phyloP scores from a whole-genome alignment of 2,329 filamentous ascomycete species.

The Cytospora mali region DNA sequence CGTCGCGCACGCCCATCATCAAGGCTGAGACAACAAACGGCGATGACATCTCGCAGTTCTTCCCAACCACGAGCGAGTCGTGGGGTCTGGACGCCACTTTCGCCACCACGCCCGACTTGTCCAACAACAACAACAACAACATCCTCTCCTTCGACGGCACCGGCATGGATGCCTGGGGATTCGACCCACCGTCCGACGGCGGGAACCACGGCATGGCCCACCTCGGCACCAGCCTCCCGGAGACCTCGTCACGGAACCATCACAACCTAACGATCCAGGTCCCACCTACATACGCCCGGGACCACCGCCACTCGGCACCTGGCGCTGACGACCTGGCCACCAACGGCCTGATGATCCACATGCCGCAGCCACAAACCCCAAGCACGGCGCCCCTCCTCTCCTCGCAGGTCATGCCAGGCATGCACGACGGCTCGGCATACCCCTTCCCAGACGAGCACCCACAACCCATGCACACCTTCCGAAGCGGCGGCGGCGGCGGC shows the following conservation, averaged over 20 bases:
- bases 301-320: slow-evolving; percentile 16
- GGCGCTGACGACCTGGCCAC: slow-evolving; percentile 34
- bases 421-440: slow-evolving; percentile 33
- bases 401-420: slow-evolving; percentile 37
- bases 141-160: slow-evolving; percentile 37
- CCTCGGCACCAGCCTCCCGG: neutral
- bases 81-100: slow-evolving; percentile 21
- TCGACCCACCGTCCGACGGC: slow-evolving; percentile 22
- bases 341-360: slow-evolving; percentile 55
- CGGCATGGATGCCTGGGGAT: slow-evolving; percentile 29
- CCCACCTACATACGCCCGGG: slow-evolving; percentile 23
- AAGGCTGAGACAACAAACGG: slow-evolving; percentile 28
- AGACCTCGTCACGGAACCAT: slow-evolving; percentile 12
- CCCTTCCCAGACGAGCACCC: slow-evolving; percentile 28
- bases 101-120: slow-evolving; percentile 15
- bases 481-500: slow-evolving; percentile 26
- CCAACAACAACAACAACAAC: slow-evolving; percentile 5
- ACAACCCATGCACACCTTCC: slow-evolving; percentile 22
- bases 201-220: slow-evolving; percentile 22
- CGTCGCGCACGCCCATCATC: slow-evolving; percentile 43
- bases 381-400: slow-evolving; percentile 42
- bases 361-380: slow-evolving; percentile 50
- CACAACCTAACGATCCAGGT: slow-evolving; percentile 28
- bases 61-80: slow-evolving; percentile 31
- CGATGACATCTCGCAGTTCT: slow-evolving; percentile 29